Base-by-base conservation (phyloP, 495 filamentous ascomycete species). In the Aspergillus bridgeri region DNA sequence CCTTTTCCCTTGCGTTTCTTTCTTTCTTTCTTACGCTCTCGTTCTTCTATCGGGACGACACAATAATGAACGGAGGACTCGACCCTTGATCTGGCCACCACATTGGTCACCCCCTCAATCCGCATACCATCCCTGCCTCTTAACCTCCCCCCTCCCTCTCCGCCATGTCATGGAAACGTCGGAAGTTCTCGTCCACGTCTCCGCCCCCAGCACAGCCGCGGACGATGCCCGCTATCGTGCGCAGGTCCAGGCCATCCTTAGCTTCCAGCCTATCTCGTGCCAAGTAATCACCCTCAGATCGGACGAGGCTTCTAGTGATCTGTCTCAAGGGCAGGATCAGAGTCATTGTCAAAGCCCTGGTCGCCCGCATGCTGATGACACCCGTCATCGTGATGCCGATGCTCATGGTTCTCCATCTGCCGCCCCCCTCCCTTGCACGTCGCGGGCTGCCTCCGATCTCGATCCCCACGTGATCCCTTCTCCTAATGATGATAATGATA, bases 101-200 rank as follows among this genome's bases (percentile, higher is more conserved):
- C n/a, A 7, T 15, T 29, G 20, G 25, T 21, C 4, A 47, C 46
- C 13, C 17, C 17, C 51, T 42, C 48, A 19, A 27, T 24, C 48
- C 25, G 18, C 11, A 38, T 13, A 6, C 49, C 29, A 4, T 50
- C n/a, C n/a, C 51, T 1, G 42, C 29, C 17, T n/a, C 19, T 21
- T n/a, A 44, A 47, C 9, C 42, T 48, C 24, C 17, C 29, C 23
- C 25, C 38, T 50, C 48, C 27, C 21, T 27, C 42, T 38, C 20
- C n/a, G 24, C 38, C 20, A 42, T 52, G 51, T 9, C 51, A 64
- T 65, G 59, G 57, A 62, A 46, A 53, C 54, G 29, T 59, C 69
- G 47, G 86, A 91, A 72, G 84, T 91, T 48, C 76, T 91, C 49
- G 82, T 89, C 20, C 88, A 91, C 69, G 78, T 86, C 62, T 75